phyloP scores from a whole-genome alignment of 2,329 filamentous ascomycete species.

The Trichoderma sp. region DNA sequence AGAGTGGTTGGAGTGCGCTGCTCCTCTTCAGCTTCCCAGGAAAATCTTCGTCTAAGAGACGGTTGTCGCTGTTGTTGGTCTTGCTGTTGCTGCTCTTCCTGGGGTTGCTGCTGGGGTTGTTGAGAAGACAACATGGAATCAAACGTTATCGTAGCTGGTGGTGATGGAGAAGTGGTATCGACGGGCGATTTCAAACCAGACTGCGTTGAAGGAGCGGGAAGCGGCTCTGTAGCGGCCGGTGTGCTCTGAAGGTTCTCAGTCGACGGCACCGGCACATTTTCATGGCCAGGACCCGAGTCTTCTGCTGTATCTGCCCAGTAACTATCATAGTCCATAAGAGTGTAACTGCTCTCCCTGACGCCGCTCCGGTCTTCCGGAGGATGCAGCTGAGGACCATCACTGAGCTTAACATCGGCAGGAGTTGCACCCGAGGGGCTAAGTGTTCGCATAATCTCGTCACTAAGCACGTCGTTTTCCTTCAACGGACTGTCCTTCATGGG shows the following conservation, averaged over 20 bases:
- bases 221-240: background rate
- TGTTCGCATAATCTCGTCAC: conserved; percentile 72
- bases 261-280: background rate
- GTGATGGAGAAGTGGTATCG: background rate
- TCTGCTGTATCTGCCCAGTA: conserved; percentile 53
- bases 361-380: conserved; percentile 22
- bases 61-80: conserved; percentile 13
- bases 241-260: background rate
- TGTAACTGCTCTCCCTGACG: conserved; percentile 57
- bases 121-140: conserved; percentile 1
- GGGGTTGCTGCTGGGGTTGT: background rate
- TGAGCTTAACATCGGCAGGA: conserved; percentile 21
- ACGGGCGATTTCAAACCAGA: background rate
- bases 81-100: background rate
- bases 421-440: conserved; percentile 50
- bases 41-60: conserved; percentile 33
- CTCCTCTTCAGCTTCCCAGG: conserved; percentile 35
- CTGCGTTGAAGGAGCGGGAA: background rate
- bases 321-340: conserved; percentile 64
- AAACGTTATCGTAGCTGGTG: background rate
- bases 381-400: conserved; percentile 23
- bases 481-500: conserved; percentile 62
- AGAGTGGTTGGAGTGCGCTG: background rate
- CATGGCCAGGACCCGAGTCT: background rate
- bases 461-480: conserved; percentile 67